phyloP scores from a whole-genome alignment of 2,329 filamentous ascomycete species.

The Fusarium proliferatum region DNA sequence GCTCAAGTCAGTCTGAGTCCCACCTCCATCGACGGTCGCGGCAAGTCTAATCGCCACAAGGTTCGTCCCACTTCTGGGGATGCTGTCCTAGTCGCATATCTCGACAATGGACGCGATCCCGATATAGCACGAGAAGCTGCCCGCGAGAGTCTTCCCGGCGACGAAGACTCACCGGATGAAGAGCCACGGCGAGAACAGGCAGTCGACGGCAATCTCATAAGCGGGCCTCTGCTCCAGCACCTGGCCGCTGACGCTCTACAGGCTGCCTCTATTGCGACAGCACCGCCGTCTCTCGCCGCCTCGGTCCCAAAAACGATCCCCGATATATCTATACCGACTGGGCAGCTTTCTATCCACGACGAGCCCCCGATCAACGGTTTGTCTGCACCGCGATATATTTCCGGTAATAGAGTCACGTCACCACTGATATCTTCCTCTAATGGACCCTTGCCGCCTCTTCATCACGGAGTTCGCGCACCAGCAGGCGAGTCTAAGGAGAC shows the following conservation, averaged over 20 bases:
- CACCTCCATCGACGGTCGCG: constrained; percentile 53
- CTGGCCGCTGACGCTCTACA: constrained; percentile 50
- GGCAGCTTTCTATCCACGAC: constrained; percentile 51
- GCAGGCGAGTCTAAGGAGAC: constrained; percentile 50
- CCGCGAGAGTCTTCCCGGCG: constrained; percentile 61
- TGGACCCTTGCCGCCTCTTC: constrained; percentile 52
- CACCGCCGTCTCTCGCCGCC: constrained; percentile 13
- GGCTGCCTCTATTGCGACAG: constrained; percentile 34
- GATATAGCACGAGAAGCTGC: constrained; percentile 72
- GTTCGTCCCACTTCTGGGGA: constrained; percentile 68
- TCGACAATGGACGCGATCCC: constrained; percentile 71
- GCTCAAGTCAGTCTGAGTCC: constrained; percentile 51
- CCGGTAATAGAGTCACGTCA: constrained; percentile 32
- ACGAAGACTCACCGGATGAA: constrained; percentile 48
- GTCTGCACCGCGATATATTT: constrained; percentile 17
- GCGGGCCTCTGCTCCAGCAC: constrained; percentile 44
- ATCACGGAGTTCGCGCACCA: constrained; percentile 52
- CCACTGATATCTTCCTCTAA: constrained; percentile 39
- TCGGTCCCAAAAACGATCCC: constrained; percentile 35
- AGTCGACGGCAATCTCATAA: constrained; percentile 32
- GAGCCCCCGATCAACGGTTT: constrained; percentile 36
- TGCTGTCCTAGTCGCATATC: constrained; percentile 72
- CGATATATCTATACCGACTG: constrained; percentile 47
- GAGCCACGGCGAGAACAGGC: constrained; percentile 29
- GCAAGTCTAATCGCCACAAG: constrained; percentile 64